These are phyloP conservation scores for Lobosporangium transversale DNA, from an alignment of 192 early-diverging fungal species.

Conservation along the genomic window DNA sequence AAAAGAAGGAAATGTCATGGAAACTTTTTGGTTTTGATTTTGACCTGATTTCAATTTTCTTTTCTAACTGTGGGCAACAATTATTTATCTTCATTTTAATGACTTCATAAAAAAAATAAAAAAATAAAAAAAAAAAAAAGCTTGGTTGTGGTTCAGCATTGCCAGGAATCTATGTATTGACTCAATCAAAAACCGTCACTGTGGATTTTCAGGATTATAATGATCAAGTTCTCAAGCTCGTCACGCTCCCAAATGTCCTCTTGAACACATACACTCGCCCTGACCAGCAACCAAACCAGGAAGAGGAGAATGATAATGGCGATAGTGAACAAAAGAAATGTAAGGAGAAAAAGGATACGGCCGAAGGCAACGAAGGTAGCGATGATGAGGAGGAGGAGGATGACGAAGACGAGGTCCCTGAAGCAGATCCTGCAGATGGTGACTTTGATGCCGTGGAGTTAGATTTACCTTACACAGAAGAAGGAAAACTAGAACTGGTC, in stretches of 20 bases:
- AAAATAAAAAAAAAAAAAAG: too few species aligned
- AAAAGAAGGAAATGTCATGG: not conserved
- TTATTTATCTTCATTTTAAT: too few species aligned
- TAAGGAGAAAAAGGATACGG: slow-evolving; percentile 27
- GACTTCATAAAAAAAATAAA: too few species aligned
- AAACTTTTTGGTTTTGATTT: too few species aligned
- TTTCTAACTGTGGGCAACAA: too few species aligned
- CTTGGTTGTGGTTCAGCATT: slow-evolving; percentile 91
- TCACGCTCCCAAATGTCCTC: slow-evolving; percentile 93
- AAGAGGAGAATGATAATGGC: slow-evolving; percentile 33
- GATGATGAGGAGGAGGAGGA: slow-evolving; percentile 51
- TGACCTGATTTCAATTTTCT: too few species aligned
- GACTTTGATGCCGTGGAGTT: slow-evolving; percentile 49
- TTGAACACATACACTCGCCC: slow-evolving; percentile 74
- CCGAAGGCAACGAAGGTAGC: slow-evolving; percentile 34
- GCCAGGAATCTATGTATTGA: slow-evolving; percentile 84
- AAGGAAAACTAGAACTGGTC: slow-evolving; percentile 37
- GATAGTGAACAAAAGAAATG: slow-evolving; percentile 26
- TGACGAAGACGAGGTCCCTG: slow-evolving; percentile 55
- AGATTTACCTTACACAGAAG: slow-evolving; percentile 53
- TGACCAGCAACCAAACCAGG: slow-evolving; percentile 41
- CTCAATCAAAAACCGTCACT: slow-evolving; percentile 47
- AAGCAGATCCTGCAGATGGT: slow-evolving; percentile 28
- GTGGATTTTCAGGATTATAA: slow-evolving; percentile 97
- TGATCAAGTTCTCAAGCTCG: slow-evolving; percentile 81